Evolutionary conservation across 306 rosid species (phyloP).

Genomic region (Cicer cuneatum): DNA sequence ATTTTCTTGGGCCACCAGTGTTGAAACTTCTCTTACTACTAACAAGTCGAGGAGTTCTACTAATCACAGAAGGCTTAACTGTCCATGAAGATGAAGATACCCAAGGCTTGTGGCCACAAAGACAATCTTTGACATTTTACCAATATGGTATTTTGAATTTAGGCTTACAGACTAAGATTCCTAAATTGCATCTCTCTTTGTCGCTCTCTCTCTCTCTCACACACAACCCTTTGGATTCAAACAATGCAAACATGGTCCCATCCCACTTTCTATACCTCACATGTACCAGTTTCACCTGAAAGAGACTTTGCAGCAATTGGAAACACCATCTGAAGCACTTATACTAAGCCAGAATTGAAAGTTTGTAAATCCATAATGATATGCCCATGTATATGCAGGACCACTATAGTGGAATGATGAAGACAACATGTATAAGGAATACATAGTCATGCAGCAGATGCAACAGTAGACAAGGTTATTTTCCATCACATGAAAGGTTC

Average conservation of each 20-base stretch:
- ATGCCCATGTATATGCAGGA: slow-evolving; percentile 52
- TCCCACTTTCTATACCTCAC: slow-evolving; percentile 50
- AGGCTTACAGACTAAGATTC: slow-evolving; percentile 44
- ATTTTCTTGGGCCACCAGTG: neutral
- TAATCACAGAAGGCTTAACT: neutral
- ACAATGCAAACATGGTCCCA: slow-evolving; percentile 58
- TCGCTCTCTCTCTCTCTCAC: slow-evolving; percentile 5
- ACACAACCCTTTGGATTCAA: slow-evolving; percentile 49
- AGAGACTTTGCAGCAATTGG: slow-evolving; percentile 55
- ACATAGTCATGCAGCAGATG: slow-evolving; percentile 21
- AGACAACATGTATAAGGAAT: slow-evolving; percentile 35
- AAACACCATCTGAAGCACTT: slow-evolving; percentile 40
- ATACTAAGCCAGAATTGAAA: slow-evolving; percentile 46
- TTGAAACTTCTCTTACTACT: slow-evolving; percentile 1
- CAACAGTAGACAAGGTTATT: slow-evolving; percentile 17
- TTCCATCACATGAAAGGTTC: slow-evolving; percentile 30
- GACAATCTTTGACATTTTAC: slow-evolving; percentile 53
- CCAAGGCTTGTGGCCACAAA: slow-evolving; percentile 21
- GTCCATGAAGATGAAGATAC: slow-evolving; percentile 23
- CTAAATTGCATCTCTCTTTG: slow-evolving; percentile 35
- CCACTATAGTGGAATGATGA: slow-evolving; percentile 44
- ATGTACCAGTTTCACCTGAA: slow-evolving; percentile 62
- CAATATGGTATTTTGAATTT: slow-evolving; percentile 37
- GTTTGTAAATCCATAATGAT: slow-evolving; percentile 34
- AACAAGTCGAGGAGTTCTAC: neutral